phyloP scores from a whole-genome alignment of 148 eudicot genomes.

The Rhododendron vialii region DNA sequence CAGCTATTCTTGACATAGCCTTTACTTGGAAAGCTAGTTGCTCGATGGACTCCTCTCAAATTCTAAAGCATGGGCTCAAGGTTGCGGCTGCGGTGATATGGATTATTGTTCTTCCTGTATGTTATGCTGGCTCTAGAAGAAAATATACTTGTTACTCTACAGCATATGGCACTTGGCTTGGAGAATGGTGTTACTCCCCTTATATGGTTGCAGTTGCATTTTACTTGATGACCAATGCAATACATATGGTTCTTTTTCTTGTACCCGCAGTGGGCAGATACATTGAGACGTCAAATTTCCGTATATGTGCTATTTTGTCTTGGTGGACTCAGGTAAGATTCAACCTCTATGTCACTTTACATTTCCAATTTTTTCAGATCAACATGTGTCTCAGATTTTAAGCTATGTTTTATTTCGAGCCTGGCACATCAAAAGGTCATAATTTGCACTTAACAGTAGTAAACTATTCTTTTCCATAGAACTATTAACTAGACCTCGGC shows the following conservation, averaged over 20 bases:
- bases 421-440: background rate
- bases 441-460: background rate
- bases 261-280: slow-evolving; percentile 83
- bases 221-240: slow-evolving; percentile 73
- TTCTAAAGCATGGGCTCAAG: slow-evolving; percentile 48
- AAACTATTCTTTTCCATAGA: background rate
- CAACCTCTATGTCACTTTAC: background rate
- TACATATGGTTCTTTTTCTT: slow-evolving; percentile 77
- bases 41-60: slow-evolving; percentile 52
- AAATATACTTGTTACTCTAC: slow-evolving; percentile 71
- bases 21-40: slow-evolving; percentile 88
- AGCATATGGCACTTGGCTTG: slow-evolving; percentile 63
- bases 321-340: slow-evolving; percentile 90
- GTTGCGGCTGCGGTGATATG: slow-evolving; percentile 64
- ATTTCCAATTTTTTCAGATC: background rate
- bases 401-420: background rate
- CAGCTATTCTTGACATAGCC: slow-evolving; percentile 75
- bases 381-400: background rate
- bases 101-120: slow-evolving; percentile 78
- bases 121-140: slow-evolving; percentile 62
- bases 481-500: background rate
- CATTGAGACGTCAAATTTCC: slow-evolving; percentile 82
- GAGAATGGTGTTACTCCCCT: slow-evolving; percentile 97
- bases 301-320: slow-evolving; percentile 51
- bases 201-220: slow-evolving; percentile 82